Evolutionary conservation across 352 stramenopile genomes (phyloP).

Genomic region (Globisporangium spiculum): DNA sequence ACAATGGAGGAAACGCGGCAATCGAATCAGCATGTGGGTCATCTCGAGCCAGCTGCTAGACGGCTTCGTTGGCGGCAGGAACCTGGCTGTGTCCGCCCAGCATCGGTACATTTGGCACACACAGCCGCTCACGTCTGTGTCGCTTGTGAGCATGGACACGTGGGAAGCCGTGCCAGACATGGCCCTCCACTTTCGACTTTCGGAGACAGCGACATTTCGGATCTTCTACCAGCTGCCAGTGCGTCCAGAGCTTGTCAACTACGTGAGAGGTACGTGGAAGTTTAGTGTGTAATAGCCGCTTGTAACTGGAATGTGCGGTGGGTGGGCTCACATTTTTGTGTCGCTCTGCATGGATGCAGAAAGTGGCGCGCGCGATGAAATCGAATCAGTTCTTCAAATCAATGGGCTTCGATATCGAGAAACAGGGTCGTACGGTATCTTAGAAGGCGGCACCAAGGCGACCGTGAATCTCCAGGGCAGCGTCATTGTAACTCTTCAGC

Average conservation of each 20-base stretch:
- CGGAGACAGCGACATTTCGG: conserved; percentile 41
- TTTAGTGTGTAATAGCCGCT: not conserved
- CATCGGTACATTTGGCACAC: conserved; percentile 67
- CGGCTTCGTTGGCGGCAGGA: conserved; percentile 62
- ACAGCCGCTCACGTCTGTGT: conserved; percentile 44
- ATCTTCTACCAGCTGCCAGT: conserved; percentile 80
- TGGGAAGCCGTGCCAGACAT: conserved; percentile 66
- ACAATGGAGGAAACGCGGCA: conserved; percentile 70
- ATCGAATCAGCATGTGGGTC: conserved; percentile 46
- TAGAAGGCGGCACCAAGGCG: conserved; percentile 54
- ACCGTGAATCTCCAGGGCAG: conserved; percentile 54
- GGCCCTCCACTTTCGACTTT: conserved; percentile 44
- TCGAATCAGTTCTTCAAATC: conserved; percentile 60
- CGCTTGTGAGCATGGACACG: conserved; percentile 38
- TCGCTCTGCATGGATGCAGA: conserved; percentile 26
- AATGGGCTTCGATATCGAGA: conserved; percentile 69
- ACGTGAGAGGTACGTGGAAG: conserved; percentile 37
- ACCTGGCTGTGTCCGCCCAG: conserved; percentile 59
- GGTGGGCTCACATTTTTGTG: not conserved
- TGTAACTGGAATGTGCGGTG: not conserved
- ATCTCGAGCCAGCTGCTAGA: conserved; percentile 61
- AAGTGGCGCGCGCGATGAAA: conserved; percentile 46
- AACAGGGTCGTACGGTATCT: conserved; percentile 59
- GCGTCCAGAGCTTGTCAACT: conserved; percentile 49
- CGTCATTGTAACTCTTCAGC: conserved; percentile 58